Evolutionary conservation across 768 basidiomycete species (phyloP), one percentile per base, ranked within the genome.

Genomic region (Tylopilus intermedius): DNA sequence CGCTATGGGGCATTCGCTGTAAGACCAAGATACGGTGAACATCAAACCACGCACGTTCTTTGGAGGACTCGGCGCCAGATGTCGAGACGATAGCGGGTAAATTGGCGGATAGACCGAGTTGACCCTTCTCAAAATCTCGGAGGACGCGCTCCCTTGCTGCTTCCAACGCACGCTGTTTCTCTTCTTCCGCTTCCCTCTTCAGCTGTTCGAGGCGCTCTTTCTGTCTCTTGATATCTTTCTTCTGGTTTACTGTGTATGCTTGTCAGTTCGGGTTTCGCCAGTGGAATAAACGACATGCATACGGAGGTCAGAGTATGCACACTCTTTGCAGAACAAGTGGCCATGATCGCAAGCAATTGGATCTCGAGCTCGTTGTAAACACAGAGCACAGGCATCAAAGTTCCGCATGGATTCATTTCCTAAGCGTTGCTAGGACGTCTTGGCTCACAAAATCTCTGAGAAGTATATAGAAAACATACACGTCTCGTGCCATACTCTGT

Each of bases 321-420:
- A 98, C 72, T 97, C 95, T 66, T 88, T 91, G 78, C 96, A 99
- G 68, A 93, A 98, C 22, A 98, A 60, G 70, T 98, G 96, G 0
- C 96, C 96, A 47, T 89, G 80, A 21, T 72, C 61, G 62, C 96
- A 98, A 10, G 86, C 80, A 32, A 94, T 74, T 0, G 95, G 92
- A 47, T 93, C 87, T 45, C 89, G 74, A 5, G 90, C 94, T 39
- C 79, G 78, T 49, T 90, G 84, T 33, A 96, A 74, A 67, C 95
- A 99, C 13, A 96, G 79, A 5, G 88, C 79, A 66, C 96, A 98
- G 1, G 91, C 84, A 68, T 96, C 91, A 67, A 96, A 94, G 47
- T 80, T 80, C 37, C 92, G 83, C 88, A 94, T 91, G 10, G 88
- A 93, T 68, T 96, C 94, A 66, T 90, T 88, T 33, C 93, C 94